phyloP scores from a whole-genome alignment of 1,284 basidiomycete genomes.

The Quambalaria eucalypti region DNA sequence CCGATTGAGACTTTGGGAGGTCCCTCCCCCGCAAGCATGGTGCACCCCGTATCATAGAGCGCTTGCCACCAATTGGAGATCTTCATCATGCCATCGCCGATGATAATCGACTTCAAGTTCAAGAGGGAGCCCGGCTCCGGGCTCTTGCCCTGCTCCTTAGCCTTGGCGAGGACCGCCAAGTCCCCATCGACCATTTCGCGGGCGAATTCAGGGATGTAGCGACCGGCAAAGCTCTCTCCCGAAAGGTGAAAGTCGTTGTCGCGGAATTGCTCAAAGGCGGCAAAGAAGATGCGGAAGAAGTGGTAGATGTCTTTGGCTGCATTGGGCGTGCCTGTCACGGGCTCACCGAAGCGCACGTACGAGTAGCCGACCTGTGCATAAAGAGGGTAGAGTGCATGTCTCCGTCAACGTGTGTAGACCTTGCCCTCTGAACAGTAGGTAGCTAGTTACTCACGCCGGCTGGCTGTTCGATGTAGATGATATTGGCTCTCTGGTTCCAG shows the following conservation, averaged over 20 bases:
- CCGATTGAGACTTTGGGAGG: no score
- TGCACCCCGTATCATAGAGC: no score
- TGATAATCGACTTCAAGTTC: slow-evolving; percentile 69
- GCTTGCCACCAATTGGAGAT: no score
- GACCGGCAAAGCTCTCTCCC: slow-evolving; percentile 52
- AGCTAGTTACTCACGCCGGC: no score
- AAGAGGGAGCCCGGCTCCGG: slow-evolving; percentile 52
- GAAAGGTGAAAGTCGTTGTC: slow-evolving; percentile 35
- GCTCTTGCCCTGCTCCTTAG: slow-evolving; percentile 53
- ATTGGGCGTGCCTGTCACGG: slow-evolving; percentile 40
- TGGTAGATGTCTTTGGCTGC: slow-evolving; percentile 46
- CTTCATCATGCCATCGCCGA: no score
- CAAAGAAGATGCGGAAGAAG: slow-evolving; percentile 48
- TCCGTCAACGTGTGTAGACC: no score
- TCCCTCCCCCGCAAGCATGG: no score
- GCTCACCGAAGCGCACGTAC: slow-evolving; percentile 60
- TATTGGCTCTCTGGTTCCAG: slow-evolving; percentile 61
- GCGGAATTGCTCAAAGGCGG: slow-evolving; percentile 40
- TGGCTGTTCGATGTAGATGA: slow-evolving; percentile 64
- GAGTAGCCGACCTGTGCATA: slow-evolving; percentile 67
- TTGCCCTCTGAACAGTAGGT: no score
- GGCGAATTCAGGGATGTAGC: slow-evolving; percentile 75
- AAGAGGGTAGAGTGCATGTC: no score
- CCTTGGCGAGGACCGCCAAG: slow-evolving; percentile 48
- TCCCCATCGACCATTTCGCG: slow-evolving; percentile 72